These are phyloP conservation scores for Laguncularia racemosa DNA, from an alignment of 345 rosid genomes.

Conservation along the genomic window DNA sequence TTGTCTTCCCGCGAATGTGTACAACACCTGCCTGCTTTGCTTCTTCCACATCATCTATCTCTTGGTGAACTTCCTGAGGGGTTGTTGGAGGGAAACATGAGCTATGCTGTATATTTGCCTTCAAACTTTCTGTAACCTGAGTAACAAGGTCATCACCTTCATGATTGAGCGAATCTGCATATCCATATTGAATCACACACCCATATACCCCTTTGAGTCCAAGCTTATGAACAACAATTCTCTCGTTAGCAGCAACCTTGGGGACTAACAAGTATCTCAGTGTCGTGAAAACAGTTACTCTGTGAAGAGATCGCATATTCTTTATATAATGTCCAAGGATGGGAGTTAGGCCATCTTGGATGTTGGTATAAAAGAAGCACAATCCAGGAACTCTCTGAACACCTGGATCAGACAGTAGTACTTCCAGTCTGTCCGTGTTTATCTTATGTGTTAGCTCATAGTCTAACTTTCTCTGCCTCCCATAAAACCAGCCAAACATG, in stretches of 20 bases:
- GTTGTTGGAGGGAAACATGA: constrained; percentile 3
- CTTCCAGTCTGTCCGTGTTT: constrained; percentile 43
- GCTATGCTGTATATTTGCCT: constrained; percentile 17
- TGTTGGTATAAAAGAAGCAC: constrained; percentile 82
- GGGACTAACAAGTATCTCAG: constrained; percentile 58
- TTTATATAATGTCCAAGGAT: constrained; percentile 69
- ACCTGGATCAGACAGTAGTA: constrained; percentile 49
- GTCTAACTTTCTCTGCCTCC: constrained; percentile 73
- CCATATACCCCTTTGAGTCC: constrained; percentile 43
- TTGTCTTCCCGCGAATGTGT: constrained; percentile 55
- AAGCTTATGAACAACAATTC: constrained; percentile 32
- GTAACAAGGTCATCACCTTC: constrained; percentile 41
- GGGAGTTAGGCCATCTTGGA: constrained; percentile 75
- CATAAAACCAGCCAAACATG: constrained; percentile 89
- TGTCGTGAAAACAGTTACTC: constrained; percentile 64
- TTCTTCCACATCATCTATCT: constrained; percentile 30
- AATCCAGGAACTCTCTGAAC: constrained; percentile 73
- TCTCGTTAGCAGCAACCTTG: constrained; percentile 43
- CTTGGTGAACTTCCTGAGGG: constrained; percentile 19
- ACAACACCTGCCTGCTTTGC: constrained; percentile 39
- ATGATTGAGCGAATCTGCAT: constrained; percentile 50
- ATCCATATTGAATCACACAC: constrained; percentile 59
- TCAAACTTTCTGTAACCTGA: constrained; percentile 40
- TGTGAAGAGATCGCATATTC: constrained; percentile 77
- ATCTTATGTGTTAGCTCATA: constrained; percentile 65